Conservation (phyloP, 2,329 filamentous ascomycete genomes). For the Podosphaera xanthii region DNA sequence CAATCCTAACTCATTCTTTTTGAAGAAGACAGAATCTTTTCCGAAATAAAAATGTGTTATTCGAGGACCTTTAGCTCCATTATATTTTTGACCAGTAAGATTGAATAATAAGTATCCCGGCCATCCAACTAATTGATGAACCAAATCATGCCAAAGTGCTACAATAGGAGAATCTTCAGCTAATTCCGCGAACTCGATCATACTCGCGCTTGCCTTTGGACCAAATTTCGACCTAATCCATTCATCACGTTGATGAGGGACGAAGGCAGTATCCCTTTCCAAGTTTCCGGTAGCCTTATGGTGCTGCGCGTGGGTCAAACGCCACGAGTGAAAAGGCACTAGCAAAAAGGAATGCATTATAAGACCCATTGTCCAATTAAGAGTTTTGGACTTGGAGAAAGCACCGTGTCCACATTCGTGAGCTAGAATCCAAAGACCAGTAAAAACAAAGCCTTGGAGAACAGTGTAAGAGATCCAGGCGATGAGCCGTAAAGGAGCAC, state of each 20-base stretch:
- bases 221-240: constrained; percentile 15
- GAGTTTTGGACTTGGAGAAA: constrained; percentile 31
- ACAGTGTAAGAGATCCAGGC: constrained; percentile 40
- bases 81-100: constrained; percentile 15
- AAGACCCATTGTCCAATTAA: constrained; percentile 44
- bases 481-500: constrained; percentile 22
- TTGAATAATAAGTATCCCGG: constrained; percentile 40
- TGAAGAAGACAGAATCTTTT: constrained; percentile 37
- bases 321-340: constrained; percentile 53
- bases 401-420: constrained; percentile 53
- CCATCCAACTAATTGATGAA: constrained; percentile 43
- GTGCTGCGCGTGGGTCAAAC: constrained; percentile 45
- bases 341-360: constrained; percentile 40
- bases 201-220: constrained; percentile 10
- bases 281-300: constrained; percentile 47
- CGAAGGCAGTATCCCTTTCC: constrained; percentile 43
- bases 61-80: constrained; percentile 12
- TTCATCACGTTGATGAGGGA: constrained; percentile 24
- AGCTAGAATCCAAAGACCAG: constrained; percentile 48
- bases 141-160: constrained; percentile 28
- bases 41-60: constrained; percentile 30
- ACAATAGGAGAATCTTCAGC: constrained; percentile 40
- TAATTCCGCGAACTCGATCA: constrained; percentile 24
- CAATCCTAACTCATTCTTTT: constrained; percentile 29
- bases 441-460: constrained; percentile 42